Percentiles rank a stretch among this genome's conserved stretches.
Conservation (phyloP, 164 flowering plant species). For the Buxus sempervirens region DNA sequence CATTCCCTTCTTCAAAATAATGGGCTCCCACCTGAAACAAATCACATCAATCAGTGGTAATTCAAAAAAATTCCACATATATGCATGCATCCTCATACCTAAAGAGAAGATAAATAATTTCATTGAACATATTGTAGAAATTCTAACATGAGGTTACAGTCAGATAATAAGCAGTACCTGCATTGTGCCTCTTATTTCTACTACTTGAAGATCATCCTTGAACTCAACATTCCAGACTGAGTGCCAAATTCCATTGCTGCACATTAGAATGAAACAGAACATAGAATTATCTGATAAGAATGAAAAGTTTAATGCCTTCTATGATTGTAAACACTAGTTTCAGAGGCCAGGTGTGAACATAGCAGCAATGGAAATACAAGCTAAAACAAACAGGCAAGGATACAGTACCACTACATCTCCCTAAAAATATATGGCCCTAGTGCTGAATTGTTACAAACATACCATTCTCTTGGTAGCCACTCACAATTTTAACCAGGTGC, state of each 20-base stretch:
- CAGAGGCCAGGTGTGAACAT: no score
- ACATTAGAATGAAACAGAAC: constrained; percentile 3
- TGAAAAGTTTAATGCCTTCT: neutral
- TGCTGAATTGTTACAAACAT: no score
- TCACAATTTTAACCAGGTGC: no score
- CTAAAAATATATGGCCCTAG: neutral
- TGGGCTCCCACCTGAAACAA: constrained; percentile 86
- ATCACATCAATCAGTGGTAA: constrained; percentile 3
- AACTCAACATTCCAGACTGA: constrained; percentile 85
- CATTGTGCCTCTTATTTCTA: constrained; percentile 71
- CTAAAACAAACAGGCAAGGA: neutral
- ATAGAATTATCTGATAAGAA: neutral
- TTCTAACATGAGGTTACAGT: neutral
- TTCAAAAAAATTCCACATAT: neutral
- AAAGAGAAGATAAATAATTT: neutral
- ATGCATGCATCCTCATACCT: neutral
- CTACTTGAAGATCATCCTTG: constrained; percentile 63
- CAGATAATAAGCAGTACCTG: constrained; percentile 46
- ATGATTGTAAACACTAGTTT: no score
- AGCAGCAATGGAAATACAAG: neutral
- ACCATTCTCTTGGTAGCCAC: no score
- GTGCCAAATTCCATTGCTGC: constrained; percentile 95
- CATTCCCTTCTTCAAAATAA: constrained; percentile 98
- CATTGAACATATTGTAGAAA: neutral
- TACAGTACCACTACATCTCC: neutral